Percentiles rank a stretch among this genome's conserved stretches.
Evolutionary conservation across 164 flowering plant genomes (phyloP).

Genomic region (Magnolia officinalis): DNA sequence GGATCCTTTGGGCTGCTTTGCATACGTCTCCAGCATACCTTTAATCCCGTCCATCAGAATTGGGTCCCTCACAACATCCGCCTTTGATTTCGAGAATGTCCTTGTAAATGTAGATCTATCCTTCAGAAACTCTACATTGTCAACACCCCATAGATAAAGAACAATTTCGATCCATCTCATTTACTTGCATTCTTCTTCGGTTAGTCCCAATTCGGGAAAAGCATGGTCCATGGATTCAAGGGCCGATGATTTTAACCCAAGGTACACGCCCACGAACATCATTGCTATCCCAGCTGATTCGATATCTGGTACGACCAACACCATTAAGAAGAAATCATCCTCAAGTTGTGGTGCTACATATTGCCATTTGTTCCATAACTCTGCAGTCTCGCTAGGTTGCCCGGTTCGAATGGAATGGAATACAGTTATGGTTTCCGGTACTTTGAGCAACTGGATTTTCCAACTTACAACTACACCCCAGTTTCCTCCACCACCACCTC

Average conservation of each 20-base stretch:
- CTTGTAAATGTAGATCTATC: slow-evolving; percentile 14
- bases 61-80: slow-evolving; percentile 19
- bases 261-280: slow-evolving; percentile 15
- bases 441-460: slow-evolving; percentile 13
- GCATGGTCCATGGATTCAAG: neutral
- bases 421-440: slow-evolving; percentile 11
- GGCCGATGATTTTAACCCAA: slow-evolving; percentile 11
- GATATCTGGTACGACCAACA: neutral
- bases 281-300: neutral
- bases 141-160: slow-evolving; percentile 12
- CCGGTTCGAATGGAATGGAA: slow-evolving; percentile 5
- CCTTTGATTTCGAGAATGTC: slow-evolving; percentile 25
- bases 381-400: neutral
- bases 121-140: slow-evolving; percentile 9
- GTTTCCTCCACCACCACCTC: slow-evolving; percentile 24
- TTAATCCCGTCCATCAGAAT: slow-evolving; percentile 12
- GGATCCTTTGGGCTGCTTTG: slow-evolving; percentile 17
- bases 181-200: slow-evolving; percentile 13
- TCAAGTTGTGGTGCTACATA: slow-evolving; percentile 10
- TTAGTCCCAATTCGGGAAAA: slow-evolving; percentile 9
- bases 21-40: slow-evolving; percentile 7
- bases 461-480: slow-evolving; percentile 20
- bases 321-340: slow-evolving; percentile 17
- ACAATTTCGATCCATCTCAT: slow-evolving; percentile 17
- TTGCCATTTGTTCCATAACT: slow-evolving; percentile 20